These are phyloP conservation scores for Sphagnum fallax DNA, from an alignment of 228 moss, liverwort and hornwort genomes.

Conservation along the genomic window DNA sequence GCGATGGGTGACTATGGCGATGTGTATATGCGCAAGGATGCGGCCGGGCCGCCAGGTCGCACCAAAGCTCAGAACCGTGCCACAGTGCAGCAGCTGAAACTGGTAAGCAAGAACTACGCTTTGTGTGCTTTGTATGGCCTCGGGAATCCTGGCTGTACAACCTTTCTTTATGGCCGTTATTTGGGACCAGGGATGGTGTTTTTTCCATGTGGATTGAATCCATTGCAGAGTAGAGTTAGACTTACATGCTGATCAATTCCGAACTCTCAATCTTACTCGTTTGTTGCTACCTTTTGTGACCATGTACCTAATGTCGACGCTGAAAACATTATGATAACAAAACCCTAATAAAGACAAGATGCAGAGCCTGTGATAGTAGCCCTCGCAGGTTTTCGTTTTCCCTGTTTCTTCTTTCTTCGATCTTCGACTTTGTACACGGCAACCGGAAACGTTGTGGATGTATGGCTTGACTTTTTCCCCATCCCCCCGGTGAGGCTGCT, in stretches of 20 bases:
- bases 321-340: no score
- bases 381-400: no score
- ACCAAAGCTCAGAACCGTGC: slow-evolving; percentile 96
- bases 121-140: not conserved
- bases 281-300: not conserved
- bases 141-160: not conserved
- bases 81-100: slow-evolving; percentile 95
- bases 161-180: not conserved
- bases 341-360: no score
- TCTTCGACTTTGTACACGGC: no score
- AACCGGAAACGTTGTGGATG: no score
- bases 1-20: slow-evolving; percentile 95
- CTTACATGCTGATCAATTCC: no score
- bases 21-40: slow-evolving; percentile 93
- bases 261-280: not conserved
- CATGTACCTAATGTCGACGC: not conserved
- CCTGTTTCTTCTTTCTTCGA: no score
- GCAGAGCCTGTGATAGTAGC: no score
- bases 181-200: not conserved
- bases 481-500: no score
- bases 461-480: no score
- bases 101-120: slow-evolving; percentile 19
- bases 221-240: not conserved
- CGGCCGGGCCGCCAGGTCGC: slow-evolving; percentile 88
- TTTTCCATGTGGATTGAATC: not conserved